Conservation (phyloP, 768 basidiomycete genomes). For the Boletus coccyginus region DNA sequence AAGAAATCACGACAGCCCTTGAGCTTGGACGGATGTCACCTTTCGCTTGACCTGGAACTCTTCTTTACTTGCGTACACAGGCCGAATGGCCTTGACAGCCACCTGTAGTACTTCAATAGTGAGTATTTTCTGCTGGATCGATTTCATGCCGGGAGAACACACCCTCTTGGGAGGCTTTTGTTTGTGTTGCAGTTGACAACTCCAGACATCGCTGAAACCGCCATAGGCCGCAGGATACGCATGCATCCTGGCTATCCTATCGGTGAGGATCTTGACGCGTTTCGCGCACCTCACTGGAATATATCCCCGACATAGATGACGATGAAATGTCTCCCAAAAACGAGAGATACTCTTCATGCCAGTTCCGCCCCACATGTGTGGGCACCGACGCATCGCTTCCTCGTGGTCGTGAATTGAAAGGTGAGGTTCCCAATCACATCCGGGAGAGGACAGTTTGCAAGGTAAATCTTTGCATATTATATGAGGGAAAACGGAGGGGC, state of each 20-base stretch:
- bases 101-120: conserved; percentile 12
- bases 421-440: too few species aligned
- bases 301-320: background rate
- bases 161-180: conserved; percentile 7
- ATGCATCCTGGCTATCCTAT: conserved; percentile 7
- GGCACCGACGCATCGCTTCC: background rate
- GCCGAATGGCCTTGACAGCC: conserved; percentile 27
- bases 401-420: too few species aligned
- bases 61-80: background rate
- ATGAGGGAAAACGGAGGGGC: background rate
- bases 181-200: conserved; percentile 8
- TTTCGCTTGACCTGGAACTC: conserved; percentile 14
- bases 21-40: background rate
- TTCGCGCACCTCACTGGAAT: background rate
- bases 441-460: too few species aligned
- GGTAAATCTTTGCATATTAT: background rate
- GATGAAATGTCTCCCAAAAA: background rate
- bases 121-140: background rate
- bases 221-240: conserved; percentile 26
- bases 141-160: background rate
- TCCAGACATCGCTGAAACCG: conserved; percentile 32
- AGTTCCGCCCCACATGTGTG: background rate
- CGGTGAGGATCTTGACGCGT: conserved; percentile 15
- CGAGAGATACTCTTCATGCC: background rate
- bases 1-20: background rate